Percentiles rank a stretch among this genome's conserved stretches.
phyloP scores from a whole-genome alignment of 2,329 filamentous ascomycete species.

The Cladophialophora yegresii region DNA sequence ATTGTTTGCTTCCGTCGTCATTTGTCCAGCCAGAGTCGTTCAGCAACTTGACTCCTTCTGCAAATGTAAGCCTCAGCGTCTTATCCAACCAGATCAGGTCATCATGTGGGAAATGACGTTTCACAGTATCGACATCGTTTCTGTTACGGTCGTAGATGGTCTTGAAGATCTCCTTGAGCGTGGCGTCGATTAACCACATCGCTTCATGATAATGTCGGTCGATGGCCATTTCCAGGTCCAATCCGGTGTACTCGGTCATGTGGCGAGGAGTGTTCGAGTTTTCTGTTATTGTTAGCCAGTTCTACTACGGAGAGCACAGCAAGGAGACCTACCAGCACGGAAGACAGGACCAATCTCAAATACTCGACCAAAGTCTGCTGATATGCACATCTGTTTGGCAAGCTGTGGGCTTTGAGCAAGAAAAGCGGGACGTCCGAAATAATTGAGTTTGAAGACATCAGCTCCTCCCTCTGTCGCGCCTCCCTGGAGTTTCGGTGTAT shows the following conservation, averaged over 20 bases:
- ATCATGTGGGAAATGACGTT: slow-evolving; percentile 73
- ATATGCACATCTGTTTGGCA: slow-evolving; percentile 80
- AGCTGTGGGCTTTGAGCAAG: slow-evolving; percentile 80
- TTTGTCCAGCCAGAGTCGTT: slow-evolving; percentile 64
- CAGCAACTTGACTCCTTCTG: slow-evolving; percentile 70
- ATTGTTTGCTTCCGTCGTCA: slow-evolving; percentile 68
- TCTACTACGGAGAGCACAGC: background rate
- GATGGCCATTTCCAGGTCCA: slow-evolving; percentile 82
- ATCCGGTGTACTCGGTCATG: slow-evolving; percentile 79
- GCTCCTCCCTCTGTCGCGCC: slow-evolving; percentile 82
- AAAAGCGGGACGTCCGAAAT: slow-evolving; percentile 77
- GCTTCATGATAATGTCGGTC: slow-evolving; percentile 78
- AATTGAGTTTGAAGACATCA: slow-evolving; percentile 79
- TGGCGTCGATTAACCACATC: slow-evolving; percentile 67
- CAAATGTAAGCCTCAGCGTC: slow-evolving; percentile 72
- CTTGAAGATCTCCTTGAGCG: slow-evolving; percentile 72
- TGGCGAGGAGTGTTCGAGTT: slow-evolving; percentile 86
- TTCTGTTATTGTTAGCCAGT: slow-evolving; percentile 48
- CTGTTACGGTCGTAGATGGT: slow-evolving; percentile 63
- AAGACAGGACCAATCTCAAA: slow-evolving; percentile 81
- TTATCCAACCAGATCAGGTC: slow-evolving; percentile 76
- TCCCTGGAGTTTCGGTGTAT: slow-evolving; percentile 80
- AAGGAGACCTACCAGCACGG: slow-evolving; percentile 54
- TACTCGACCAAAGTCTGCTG: slow-evolving; percentile 75
- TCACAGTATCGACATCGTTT: slow-evolving; percentile 69